Percentiles rank a stretch among this genome's conserved stretches.
These are phyloP conservation scores for Lasiodiplodia citricola DNA, from an alignment of 2,329 filamentous ascomycete species.

Conservation along the genomic window DNA sequence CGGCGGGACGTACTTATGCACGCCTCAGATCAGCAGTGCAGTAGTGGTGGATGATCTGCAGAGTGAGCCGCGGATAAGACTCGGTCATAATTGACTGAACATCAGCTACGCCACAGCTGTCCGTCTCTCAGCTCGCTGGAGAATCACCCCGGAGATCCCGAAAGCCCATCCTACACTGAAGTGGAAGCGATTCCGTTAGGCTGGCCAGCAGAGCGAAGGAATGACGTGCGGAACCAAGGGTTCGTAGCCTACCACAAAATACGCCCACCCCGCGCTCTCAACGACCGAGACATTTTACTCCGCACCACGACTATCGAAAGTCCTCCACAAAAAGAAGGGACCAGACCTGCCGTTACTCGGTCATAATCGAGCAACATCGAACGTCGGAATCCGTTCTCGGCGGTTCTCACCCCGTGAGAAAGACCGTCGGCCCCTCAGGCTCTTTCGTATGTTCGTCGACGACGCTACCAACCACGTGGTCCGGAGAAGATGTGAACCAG, in stretches of 20 bases:
- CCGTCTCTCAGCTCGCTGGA: too few species aligned
- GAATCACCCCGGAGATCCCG: background rate
- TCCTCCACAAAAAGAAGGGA: background rate
- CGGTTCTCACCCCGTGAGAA: background rate
- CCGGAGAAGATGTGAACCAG: too few species aligned
- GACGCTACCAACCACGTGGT: too few species aligned
- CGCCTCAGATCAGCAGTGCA: too few species aligned
- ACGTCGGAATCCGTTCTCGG: slow-evolving; percentile 5
- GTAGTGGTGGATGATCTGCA: too few species aligned
- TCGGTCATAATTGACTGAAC: too few species aligned
- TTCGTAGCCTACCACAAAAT: background rate
- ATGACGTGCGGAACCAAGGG: background rate
- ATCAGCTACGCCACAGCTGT: too few species aligned
- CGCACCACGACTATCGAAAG: background rate
- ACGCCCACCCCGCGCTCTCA: background rate
- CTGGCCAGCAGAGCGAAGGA: background rate
- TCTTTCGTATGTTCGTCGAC: background rate
- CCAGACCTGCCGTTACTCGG: background rate
- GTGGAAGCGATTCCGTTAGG: background rate
- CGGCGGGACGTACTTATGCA: too few species aligned
- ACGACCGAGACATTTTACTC: background rate
- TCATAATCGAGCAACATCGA: background rate
- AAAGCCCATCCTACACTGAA: background rate
- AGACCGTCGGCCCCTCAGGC: background rate
- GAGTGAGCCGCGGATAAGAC: too few species aligned